Evolutionary conservation across 2,329 filamentous ascomycete species (phyloP).

Genomic region (Colletotrichum tabaci): DNA sequence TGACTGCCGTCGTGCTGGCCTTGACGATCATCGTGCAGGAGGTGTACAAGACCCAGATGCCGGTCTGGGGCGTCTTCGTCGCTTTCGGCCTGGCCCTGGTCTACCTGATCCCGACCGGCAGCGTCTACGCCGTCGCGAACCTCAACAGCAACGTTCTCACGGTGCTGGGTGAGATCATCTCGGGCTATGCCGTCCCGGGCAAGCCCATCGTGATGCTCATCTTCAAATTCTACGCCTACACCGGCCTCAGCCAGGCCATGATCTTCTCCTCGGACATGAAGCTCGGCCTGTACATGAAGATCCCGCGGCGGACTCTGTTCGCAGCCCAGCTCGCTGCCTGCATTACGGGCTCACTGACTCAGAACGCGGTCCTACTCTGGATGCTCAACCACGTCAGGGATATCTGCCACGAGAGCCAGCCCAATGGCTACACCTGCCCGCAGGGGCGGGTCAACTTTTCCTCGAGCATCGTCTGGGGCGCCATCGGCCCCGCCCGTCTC

Average conservation of each 20-base stretch:
- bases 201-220: slow-evolving; percentile 56
- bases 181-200: slow-evolving; percentile 65
- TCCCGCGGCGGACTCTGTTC: slow-evolving; percentile 72
- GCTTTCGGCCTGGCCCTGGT: slow-evolving; percentile 59
- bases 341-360: slow-evolving; percentile 61
- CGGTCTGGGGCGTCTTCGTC: slow-evolving; percentile 69
- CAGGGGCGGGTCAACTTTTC: slow-evolving; percentile 64
- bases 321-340: slow-evolving; percentile 73
- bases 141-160: slow-evolving; percentile 60
- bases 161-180: slow-evolving; percentile 35
- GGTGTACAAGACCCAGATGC: slow-evolving; percentile 69
- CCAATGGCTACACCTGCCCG: slow-evolving; percentile 64
- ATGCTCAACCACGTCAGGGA: slow-evolving; percentile 54
- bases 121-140: slow-evolving; percentile 60
- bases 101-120: slow-evolving; percentile 67
- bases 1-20: slow-evolving; percentile 51
- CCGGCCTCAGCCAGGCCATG: slow-evolving; percentile 54
- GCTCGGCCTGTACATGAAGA: slow-evolving; percentile 65
- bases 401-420: slow-evolving; percentile 58
- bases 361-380: slow-evolving; percentile 53
- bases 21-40: slow-evolving; percentile 56
- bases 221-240: slow-evolving; percentile 54
- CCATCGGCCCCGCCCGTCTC: slow-evolving; percentile 64
- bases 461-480: slow-evolving; percentile 65
- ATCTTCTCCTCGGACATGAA: slow-evolving; percentile 65